These are phyloP conservation scores for Tephrocybe sp. DNA, from an alignment of 768 basidiomycete species.

Conservation along the genomic window DNA sequence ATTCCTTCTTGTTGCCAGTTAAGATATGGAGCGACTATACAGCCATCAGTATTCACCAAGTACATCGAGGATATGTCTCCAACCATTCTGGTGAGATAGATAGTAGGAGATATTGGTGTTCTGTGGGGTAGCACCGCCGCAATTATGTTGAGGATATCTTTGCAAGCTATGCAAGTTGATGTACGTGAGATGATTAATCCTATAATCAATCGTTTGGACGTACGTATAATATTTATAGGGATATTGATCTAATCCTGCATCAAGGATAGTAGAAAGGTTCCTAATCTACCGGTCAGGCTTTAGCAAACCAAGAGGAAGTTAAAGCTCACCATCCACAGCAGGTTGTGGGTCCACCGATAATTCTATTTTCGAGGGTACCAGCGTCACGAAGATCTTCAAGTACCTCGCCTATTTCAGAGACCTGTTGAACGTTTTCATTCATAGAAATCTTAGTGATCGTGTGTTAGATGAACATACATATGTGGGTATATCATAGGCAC, in stretches of 20 bases:
- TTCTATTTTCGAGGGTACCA: constrained; percentile 15
- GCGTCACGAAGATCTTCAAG: constrained; percentile 24
- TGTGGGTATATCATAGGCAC: constrained; percentile 26
- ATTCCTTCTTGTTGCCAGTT: constrained; percentile 30
- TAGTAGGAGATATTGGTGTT: constrained; percentile 36
- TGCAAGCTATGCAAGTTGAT: constrained; percentile 22
- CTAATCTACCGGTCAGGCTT: constrained; percentile 13
- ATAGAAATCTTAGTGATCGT: too few species aligned
- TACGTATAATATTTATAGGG: constrained; percentile 35
- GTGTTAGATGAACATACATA: constrained; percentile 31
- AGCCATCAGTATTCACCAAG: not conserved
- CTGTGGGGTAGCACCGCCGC: constrained; percentile 23
- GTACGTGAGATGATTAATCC: not conserved
- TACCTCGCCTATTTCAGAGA: constrained; percentile 27
- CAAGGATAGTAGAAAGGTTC: constrained; percentile 29
- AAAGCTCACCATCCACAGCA: constrained; percentile 31
- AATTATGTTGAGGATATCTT: constrained; percentile 33
- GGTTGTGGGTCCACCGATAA: constrained; percentile 31
- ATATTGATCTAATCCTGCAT: constrained; percentile 28
- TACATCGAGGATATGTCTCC: constrained; percentile 8
- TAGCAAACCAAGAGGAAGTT: not conserved
- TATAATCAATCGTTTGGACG: not conserved
- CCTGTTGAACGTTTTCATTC: too few species aligned
- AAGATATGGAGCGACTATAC: constrained; percentile 25
- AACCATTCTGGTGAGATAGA: constrained; percentile 30